Base-by-base conservation (phyloP, 495 filamentous ascomycete species). In the Hypoxylon cercidicola region DNA sequence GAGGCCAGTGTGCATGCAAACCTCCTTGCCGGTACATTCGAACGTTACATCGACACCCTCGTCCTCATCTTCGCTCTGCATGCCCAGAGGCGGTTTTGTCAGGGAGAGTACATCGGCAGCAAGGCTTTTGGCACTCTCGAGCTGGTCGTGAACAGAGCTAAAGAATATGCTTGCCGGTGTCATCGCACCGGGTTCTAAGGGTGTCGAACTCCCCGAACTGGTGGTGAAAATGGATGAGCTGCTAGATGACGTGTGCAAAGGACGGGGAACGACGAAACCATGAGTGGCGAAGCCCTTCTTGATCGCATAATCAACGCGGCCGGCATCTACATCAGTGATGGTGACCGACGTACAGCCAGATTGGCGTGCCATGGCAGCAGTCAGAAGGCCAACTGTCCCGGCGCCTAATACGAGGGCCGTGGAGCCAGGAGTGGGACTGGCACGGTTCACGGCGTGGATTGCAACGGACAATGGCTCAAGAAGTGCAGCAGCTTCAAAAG, bases 1-100 rank as follows among this genome's bases (percentile, higher is more conserved):
- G 41, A 97, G 91, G 2, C 89, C 86, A 0, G 93, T 90, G 74
- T 97, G 92, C 65, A 95, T 87, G 72, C 92, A 96, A 2, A 88
- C 80, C 34, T 93, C 91, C 51, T 94, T 92, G 43, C 93, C 93
- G 0, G 93, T 97, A 74, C 93, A 97, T 70, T 97, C 93, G 69
- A 96, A 96, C 6, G 92, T 88, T 7, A 89, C 79, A 61, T 92
- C 88, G 18, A 96, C 88, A 18, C 91, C 91, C 2, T 86, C 82
- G 11, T 84, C 76, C 11, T 81, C 79, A 20, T 82, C 80, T 0
- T 84, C 82, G 9, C 72, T 71, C 25, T 70, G 47, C 21, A 75
- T 18, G 3, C 60, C 47, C 11, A 65, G 47, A 13, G 68, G 35
- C 4, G 67, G 44, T 43, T 66, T 71, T 3, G 77, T 81, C 0